phyloP scores from a whole-genome alignment of 495 filamentous ascomycete species.

The Xylaria curta region DNA sequence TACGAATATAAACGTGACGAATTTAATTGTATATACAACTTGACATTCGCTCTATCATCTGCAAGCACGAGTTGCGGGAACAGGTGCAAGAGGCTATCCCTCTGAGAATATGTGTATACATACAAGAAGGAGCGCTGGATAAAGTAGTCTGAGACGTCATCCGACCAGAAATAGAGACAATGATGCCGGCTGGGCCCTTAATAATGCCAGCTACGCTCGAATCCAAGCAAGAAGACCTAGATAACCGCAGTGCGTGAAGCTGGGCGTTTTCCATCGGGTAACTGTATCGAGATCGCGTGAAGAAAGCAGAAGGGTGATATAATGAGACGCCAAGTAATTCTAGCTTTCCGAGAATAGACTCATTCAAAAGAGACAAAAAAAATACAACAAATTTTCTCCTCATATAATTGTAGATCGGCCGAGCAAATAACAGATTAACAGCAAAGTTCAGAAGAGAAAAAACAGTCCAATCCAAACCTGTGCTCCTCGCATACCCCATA shows the following conservation, averaged over 20 bases:
- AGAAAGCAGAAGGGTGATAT: constrained; percentile 15
- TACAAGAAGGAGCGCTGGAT: constrained; percentile 6
- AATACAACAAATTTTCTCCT: constrained; percentile 1
- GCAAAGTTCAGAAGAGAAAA: constrained; percentile 22
- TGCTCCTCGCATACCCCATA: constrained; percentile 37
- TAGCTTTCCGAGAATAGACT: constrained; percentile 16
- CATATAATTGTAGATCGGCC: constrained; percentile 8
- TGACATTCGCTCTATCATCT: constrained; percentile 20
- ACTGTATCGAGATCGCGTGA: not conserved
- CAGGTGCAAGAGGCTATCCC: constrained; percentile 14
- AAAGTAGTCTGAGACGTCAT: constrained; percentile 11
- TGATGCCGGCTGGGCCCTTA: not conserved
- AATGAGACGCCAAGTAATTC: constrained; percentile 13
- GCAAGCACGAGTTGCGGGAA: not conserved
- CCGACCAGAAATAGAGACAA: not conserved
- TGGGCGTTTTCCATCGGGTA: not conserved
- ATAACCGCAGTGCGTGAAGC: not conserved
- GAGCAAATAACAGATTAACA: constrained; percentile 17
- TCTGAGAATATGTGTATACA: constrained; percentile 16
- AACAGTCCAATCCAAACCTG: constrained; percentile 13
- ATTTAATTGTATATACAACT: constrained; percentile 21
- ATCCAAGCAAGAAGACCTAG: not conserved
- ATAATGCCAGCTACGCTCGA: not conserved
- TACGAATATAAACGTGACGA: not conserved
- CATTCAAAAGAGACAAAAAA: constrained; percentile 17